phyloP scores from a whole-genome alignment of 139 green algal species.

The Pleodorina starrii region DNA sequence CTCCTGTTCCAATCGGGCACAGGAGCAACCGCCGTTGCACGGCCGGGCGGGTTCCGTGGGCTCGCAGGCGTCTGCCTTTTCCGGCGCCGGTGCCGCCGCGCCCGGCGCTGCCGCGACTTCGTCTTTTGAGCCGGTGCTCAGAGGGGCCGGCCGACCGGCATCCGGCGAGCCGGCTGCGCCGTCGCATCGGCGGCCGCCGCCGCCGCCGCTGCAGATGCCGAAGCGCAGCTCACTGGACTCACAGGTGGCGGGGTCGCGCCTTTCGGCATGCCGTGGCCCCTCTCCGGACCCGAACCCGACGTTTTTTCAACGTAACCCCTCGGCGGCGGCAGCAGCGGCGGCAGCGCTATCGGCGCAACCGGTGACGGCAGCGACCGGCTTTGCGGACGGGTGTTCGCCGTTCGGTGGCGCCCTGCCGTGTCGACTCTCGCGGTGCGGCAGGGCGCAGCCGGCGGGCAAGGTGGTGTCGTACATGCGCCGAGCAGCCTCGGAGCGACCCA shows the following conservation, averaged over 20 bases:
- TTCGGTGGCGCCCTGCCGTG: no score
- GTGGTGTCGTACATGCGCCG: neutral
- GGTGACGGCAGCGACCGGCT: neutral
- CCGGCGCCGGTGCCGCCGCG: no score
- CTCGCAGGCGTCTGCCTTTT: no score
- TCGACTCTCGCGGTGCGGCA: neutral
- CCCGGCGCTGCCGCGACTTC: no score
- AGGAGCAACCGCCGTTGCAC: neutral
- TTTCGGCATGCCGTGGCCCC: neutral
- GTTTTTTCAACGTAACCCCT: no score
- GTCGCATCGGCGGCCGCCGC: neutral
- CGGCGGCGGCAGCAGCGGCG: neutral
- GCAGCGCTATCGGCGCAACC: neutral
- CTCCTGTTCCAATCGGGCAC: neutral
- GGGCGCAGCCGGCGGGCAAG: neutral
- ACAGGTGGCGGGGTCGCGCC: no score
- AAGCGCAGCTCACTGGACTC: neutral
- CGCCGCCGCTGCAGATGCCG: neutral
- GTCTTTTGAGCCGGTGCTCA: neutral
- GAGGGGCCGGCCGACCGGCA: neutral
- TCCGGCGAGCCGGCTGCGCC: neutral
- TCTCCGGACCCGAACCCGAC: neutral
- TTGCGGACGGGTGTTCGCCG: no score
- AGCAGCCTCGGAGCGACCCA: neutral
- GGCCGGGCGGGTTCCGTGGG: neutral